Percentiles rank a stretch among this genome's conserved stretches.
Evolutionary conservation across 1,284 basidiomycete genomes (phyloP).

Genomic region (Cryptococcus jaspeensis): DNA sequence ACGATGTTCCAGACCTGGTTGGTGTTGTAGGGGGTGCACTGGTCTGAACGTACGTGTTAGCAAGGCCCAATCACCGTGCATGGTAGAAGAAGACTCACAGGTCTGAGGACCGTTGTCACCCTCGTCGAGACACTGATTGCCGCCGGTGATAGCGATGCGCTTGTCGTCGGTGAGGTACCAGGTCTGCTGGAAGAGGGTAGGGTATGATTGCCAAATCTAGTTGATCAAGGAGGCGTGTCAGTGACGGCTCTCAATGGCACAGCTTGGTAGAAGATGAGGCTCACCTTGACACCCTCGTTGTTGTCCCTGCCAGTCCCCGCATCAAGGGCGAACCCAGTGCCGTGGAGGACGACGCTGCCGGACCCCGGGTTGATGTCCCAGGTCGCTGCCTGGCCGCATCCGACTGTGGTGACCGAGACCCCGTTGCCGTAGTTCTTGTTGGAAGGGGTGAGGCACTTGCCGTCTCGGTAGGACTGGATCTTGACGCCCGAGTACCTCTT

Average conservation of each 20-base stretch:
- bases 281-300: slow-evolving; percentile 20
- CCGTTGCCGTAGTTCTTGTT: slow-evolving; percentile 8
- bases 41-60: background rate
- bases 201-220: slow-evolving; percentile 24
- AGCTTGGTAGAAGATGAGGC: background rate
- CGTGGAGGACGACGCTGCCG: slow-evolving; percentile 19
- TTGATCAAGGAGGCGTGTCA: background rate
- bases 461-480: slow-evolving; percentile 16
- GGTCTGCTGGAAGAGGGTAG: slow-evolving; percentile 27
- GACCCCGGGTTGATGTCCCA: slow-evolving; percentile 27
- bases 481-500: slow-evolving; percentile 15
- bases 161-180: slow-evolving; percentile 33
- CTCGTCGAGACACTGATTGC: slow-evolving; percentile 32
- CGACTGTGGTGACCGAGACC: slow-evolving; percentile 9
- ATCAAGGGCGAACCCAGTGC: slow-evolving; percentile 25
- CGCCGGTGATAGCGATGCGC: slow-evolving; percentile 38
- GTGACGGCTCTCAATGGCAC: background rate
- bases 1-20: slow-evolving; percentile 17
- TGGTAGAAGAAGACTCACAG: slow-evolving; percentile 19
- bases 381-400: slow-evolving; percentile 7
- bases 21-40: slow-evolving; percentile 9
- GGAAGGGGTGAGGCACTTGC: slow-evolving; percentile 13
- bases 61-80: background rate
- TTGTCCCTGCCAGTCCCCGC: slow-evolving; percentile 24
- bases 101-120: slow-evolving; percentile 34